These are phyloP conservation scores for Moesziomyces aphidis DNA, from an alignment of 1,284 basidiomycete species.

Conservation along the genomic window DNA sequence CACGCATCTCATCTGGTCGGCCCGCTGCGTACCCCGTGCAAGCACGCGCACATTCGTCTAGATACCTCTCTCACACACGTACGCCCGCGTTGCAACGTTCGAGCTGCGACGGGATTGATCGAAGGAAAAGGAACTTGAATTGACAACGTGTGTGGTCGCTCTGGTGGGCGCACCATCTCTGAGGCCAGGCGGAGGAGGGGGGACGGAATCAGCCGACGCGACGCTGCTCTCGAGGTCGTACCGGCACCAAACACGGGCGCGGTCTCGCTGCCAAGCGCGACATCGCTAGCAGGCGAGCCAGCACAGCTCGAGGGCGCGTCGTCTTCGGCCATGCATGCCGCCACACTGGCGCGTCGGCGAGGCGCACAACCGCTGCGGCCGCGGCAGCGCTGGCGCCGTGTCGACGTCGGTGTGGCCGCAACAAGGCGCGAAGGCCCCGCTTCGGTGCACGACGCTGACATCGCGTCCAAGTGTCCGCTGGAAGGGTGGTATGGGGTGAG, in stretches of 20 bases:
- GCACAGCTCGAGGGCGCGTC: neutral
- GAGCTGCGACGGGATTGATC: too few relatives aligned
- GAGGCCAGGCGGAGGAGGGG: slow-evolving; percentile 29
- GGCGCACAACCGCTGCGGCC: neutral
- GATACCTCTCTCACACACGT: too few relatives aligned
- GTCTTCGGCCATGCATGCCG: neutral
- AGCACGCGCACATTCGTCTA: too few relatives aligned
- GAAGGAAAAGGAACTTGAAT: too few relatives aligned
- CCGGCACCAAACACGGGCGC: slow-evolving; percentile 7
- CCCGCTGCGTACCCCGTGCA: too few relatives aligned
- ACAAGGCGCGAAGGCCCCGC: slow-evolving; percentile 37
- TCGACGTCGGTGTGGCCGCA: neutral
- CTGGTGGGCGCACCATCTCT: slow-evolving; percentile 54
- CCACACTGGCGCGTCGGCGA: neutral
- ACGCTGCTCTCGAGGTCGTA: slow-evolving; percentile 3
- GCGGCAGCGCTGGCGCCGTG: neutral
- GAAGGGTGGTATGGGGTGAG: too few relatives aligned
- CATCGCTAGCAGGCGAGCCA: neutral
- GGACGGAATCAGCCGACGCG: slow-evolving; percentile 17
- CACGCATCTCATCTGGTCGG: too few relatives aligned
- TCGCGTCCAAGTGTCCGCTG: neutral
- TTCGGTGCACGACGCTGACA: slow-evolving; percentile 1
- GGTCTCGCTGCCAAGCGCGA: slow-evolving; percentile 11
- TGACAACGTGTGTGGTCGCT: neutral
- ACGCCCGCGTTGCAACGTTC: too few relatives aligned